Percentiles rank a stretch among this genome's conserved stretches.
These are phyloP conservation scores for Saksenaea oblongispora DNA, from an alignment of 371 early-diverging fungal species.

Conservation along the genomic window DNA sequence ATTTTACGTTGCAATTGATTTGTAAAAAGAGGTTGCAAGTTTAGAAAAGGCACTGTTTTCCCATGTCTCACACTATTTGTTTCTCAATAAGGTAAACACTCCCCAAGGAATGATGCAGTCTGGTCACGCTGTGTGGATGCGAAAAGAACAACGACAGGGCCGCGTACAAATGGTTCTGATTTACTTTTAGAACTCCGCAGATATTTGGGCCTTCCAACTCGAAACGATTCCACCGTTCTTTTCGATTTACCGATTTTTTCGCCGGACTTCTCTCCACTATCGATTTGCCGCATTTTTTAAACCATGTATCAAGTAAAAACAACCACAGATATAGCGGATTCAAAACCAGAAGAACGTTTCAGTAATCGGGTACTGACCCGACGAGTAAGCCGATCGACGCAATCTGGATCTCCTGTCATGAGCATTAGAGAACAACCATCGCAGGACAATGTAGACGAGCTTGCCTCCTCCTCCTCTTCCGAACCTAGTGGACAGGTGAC, in stretches of 20 bases:
- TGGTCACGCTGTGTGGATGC: neutral
- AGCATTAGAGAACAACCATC: neutral
- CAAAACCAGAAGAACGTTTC: conserved; percentile 2
- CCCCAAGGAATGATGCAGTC: neutral
- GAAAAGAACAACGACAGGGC: neutral
- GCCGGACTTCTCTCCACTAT: neutral
- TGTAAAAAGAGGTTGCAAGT: too few species aligned
- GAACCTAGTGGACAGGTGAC: conserved; percentile 11
- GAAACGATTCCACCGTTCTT: conserved; percentile 3
- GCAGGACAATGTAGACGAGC: conserved; percentile 3
- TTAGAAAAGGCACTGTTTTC: too few species aligned
- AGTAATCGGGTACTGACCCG: conserved; percentile 20
- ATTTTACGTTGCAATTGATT: too few species aligned
- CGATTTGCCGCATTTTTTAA: neutral
- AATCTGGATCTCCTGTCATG: conserved; percentile 10
- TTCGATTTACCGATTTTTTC: conserved; percentile 6
- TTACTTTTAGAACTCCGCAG: conserved; percentile 1
- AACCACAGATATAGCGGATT: neutral
- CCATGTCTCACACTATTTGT: too few species aligned
- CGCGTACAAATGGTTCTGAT: conserved; percentile 5
- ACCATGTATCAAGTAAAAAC: neutral
- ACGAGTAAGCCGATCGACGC: conserved; percentile 17
- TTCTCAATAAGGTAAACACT: neutral
- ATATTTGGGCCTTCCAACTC: conserved; percentile 1
- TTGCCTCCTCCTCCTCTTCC: neutral